A percentile compares a stretch with the other conserved stretches of the same genome.
Evolutionary conservation across 805 yeast genomes (phyloP).

Genomic region (Maudiozyma barnettii): DNA sequence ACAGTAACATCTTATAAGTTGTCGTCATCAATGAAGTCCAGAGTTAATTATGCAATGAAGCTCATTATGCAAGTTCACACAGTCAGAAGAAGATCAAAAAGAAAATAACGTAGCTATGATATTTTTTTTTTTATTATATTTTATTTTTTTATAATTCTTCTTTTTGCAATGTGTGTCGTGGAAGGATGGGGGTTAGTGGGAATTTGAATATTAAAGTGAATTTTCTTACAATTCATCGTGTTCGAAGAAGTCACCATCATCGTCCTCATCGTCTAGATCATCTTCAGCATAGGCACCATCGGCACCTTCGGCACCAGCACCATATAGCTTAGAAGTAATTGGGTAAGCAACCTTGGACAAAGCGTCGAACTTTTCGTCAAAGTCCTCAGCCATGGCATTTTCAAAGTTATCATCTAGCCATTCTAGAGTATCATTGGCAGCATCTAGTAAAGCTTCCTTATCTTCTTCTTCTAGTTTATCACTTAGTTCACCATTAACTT

Average conservation of each 20-base stretch:
- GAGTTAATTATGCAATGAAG: no score
- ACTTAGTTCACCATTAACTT: conserved; percentile 55
- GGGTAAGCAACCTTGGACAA: conserved; percentile 80
- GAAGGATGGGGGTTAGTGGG: no score
- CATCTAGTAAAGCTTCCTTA: conserved; percentile 79
- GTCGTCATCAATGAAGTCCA: no score
- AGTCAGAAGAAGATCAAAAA: background rate
- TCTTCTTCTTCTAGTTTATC: conserved; percentile 82
- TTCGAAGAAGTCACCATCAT: conserved; percentile 46
- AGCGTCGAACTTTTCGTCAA: conserved; percentile 81
- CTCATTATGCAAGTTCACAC: background rate
- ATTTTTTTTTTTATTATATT: background rate
- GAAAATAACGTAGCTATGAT: background rate
- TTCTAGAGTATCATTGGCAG: conserved; percentile 75
- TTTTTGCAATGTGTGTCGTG: background rate
- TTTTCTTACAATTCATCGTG: conserved; percentile 53
- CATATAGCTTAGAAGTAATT: conserved; percentile 80
- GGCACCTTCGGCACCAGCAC: conserved; percentile 39
- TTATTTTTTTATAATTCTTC: background rate
- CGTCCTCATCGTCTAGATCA: conserved; percentile 44
- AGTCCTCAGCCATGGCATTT: conserved; percentile 84
- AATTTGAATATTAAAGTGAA: background rate
- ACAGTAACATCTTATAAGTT: no score
- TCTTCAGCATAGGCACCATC: conserved; percentile 37
- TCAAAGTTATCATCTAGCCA: conserved; percentile 84